phyloP scores from a whole-genome alignment of 2,329 filamentous ascomycete species.

The Diaporthe ilicicola region DNA sequence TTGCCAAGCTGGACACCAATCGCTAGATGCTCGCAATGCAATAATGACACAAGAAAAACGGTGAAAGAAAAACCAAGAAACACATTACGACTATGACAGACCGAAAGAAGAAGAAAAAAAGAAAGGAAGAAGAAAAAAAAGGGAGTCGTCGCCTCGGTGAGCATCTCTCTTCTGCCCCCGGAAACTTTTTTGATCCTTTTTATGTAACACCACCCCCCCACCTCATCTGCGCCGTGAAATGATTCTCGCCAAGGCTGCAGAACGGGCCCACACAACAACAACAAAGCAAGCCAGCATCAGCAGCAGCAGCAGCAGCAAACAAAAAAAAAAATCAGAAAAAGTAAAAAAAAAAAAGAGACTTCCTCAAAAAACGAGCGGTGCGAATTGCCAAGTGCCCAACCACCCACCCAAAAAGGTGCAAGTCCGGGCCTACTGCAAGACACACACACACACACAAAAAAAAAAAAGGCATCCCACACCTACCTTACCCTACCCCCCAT shows the following conservation, averaged over 20 bases:
- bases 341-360: neutral
- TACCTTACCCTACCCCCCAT: too few species aligned
- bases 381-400: too few species aligned
- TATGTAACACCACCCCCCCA: constrained; percentile 12
- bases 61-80: constrained; percentile 1
- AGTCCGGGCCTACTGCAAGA: neutral
- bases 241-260: constrained; percentile 17
- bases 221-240: constrained; percentile 8
- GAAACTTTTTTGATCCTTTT: constrained; percentile 23
- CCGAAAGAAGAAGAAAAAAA: neutral
- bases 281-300: too few species aligned
- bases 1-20: constrained; percentile 23
- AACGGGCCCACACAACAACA: neutral
- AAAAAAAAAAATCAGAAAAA: neutral
- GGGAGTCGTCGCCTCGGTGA: constrained; percentile 9
- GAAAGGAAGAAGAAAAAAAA: neutral
- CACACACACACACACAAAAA: constrained; percentile 13
- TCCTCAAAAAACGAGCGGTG: neutral
- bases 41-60: constrained; percentile 13
- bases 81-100: neutral
- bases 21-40: constrained; percentile 30
- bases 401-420: neutral
- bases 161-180: neutral
- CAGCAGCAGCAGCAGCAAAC: too few species aligned
- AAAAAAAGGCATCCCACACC: too few species aligned